These are phyloP conservation scores for Fomitopsis schrenkii DNA, from an alignment of 1,284 basidiomycete genomes.

Conservation along the genomic window DNA sequence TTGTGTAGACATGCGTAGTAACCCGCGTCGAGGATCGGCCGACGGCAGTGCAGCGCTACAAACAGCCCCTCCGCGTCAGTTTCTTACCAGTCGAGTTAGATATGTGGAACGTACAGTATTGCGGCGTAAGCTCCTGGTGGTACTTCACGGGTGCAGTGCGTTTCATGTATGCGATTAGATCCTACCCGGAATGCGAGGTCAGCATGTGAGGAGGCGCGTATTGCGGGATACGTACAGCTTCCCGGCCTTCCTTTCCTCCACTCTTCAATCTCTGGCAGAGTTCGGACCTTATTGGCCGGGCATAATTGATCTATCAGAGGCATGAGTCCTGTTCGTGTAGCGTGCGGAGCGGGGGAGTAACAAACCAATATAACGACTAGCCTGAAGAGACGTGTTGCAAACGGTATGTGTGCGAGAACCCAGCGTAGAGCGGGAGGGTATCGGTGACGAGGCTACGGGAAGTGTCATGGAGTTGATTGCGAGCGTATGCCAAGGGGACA, in stretches of 20 bases:
- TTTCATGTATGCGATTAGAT: conserved; percentile 31
- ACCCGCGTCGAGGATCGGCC: conserved; percentile 32
- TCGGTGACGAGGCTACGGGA: conserved; percentile 24
- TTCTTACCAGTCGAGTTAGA: too few relatives aligned
- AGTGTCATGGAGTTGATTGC: conserved; percentile 2
- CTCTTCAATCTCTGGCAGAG: not conserved
- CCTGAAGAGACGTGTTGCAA: conserved; percentile 33
- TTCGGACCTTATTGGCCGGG: not conserved
- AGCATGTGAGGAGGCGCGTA: too few relatives aligned
- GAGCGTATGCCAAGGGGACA: too few relatives aligned
- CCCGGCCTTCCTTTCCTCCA: not conserved
- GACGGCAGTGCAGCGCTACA: conserved; percentile 36
- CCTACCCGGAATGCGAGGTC: conserved; percentile 12
- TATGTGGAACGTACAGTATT: conserved; percentile 32
- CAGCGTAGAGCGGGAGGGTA: conserved; percentile 31
- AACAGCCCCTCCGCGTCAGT: not conserved
- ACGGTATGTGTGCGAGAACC: conserved; percentile 37
- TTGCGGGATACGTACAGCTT: not conserved
- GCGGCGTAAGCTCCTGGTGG: conserved; percentile 36
- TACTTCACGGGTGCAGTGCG: conserved; percentile 35
- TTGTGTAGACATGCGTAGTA: conserved; percentile 36
- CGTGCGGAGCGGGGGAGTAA: conserved; percentile 1
- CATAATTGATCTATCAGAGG: not conserved
- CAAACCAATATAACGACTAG: conserved; percentile 30
- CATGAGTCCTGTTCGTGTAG: not conserved